These are phyloP conservation scores for Pseudopithomyces chartarum DNA, from an alignment of 2,329 filamentous ascomycete species.

Conservation along the genomic window DNA sequence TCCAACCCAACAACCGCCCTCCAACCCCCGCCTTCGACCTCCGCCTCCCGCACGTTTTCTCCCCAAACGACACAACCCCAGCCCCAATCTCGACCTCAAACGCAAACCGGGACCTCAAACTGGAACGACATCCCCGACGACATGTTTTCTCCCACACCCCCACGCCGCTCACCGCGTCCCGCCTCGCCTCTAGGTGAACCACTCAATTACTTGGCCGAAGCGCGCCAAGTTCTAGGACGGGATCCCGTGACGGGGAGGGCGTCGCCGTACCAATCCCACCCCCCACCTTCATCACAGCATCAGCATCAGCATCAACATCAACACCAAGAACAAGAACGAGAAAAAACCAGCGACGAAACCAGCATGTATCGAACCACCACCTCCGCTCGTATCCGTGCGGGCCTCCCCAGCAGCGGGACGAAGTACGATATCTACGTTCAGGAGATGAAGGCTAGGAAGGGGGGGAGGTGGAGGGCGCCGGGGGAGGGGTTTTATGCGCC, in stretches of 20 bases:
- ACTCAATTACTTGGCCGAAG: constrained; percentile 26
- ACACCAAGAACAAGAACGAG: not conserved
- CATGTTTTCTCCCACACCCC: not conserved
- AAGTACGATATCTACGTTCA: constrained; percentile 17
- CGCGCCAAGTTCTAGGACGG: constrained; percentile 19
- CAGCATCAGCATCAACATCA: not conserved
- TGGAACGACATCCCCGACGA: no score
- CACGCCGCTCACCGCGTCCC: constrained; percentile 1
- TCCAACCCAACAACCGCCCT: not conserved
- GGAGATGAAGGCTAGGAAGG: constrained; percentile 15
- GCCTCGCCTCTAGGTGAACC: no score
- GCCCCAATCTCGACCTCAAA: not conserved
- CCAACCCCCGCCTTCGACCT: not conserved
- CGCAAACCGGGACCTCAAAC: no score
- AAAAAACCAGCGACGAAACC: constrained; percentile 8
- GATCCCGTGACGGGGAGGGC: constrained; percentile 25
- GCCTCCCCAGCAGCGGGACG: not conserved
- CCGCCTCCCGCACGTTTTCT: not conserved
- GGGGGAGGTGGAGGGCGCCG: constrained; percentile 14
- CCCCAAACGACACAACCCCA: not conserved
- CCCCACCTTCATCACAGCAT: not conserved
- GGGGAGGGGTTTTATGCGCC: constrained; percentile 30
- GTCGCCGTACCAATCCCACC: not conserved
- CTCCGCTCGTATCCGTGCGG: not conserved
- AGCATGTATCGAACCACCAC: constrained; percentile 10